Evolutionary conservation across 306 rosid genomes (phyloP), one percentile per base, ranked within the genome.

Genomic region (Cercis canadensis): DNA sequence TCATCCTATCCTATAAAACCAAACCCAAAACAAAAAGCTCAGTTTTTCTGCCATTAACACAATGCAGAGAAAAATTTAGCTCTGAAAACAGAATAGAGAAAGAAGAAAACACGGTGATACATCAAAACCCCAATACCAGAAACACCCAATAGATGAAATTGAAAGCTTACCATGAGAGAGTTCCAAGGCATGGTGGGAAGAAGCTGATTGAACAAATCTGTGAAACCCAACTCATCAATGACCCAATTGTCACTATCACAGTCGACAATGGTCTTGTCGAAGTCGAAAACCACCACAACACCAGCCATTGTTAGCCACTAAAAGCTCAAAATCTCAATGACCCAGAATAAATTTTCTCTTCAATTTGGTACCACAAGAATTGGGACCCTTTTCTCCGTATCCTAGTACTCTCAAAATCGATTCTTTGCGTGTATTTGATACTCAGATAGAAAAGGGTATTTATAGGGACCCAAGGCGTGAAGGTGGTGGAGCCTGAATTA

Each of bases 141-240:
- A 5, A 5, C 7, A 37, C 43, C 43, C 7, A 37, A 4, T 8
- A 2, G 43, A 11, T 0, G 31, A 8, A 54, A n/a, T 1, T 3
- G 17, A 46, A 57, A 4, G 5, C 18, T 31, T 69, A 90, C 97
- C 96, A 92, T 92, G 78, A 89, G 83, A 50, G 92, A 86, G 72
- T 92, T 92, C 97, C 96, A 92, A 5, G 96, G 92, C 96, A 92
- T 87, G 66, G 94, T 81, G 17, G 92, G 90, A 66, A 82, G 87
- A 13, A 92, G 89, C 1, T 75, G 61, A 37, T 89, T 84, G 85
- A 87, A 92, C 77, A 82, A 82, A 61, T 89, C 89, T 1, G 92
- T 86, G 32, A 65, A 73, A 57, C 92, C 94, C 54, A 92, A 68
- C 14, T 81, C 92, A 7, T 92, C 96, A 11, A 92, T 53, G 19